Base-by-base conservation (phyloP, 2,329 filamentous ascomycete species). In the Tolypocladium ovalisporum region DNA sequence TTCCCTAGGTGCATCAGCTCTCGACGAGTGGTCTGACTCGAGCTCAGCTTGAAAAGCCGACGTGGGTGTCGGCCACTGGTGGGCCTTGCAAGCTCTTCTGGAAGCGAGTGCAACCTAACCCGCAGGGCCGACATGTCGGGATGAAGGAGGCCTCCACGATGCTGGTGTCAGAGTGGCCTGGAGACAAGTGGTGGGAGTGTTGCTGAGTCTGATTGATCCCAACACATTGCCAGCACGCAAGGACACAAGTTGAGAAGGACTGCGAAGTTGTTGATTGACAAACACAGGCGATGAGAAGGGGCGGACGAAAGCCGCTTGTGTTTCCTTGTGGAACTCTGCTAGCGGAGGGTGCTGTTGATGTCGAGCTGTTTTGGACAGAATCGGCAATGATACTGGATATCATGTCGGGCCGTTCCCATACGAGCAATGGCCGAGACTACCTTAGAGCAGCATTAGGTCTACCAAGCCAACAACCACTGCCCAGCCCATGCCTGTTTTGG, bases 1-100 rank as follows among this genome's bases (percentile, higher is more conserved):
- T 69, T 6, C 24, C 62, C 61, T 56, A 55, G 37, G 37, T 4
- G 12, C 29, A 13, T 7, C 19, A 35, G 29, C 4, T 4, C 10
- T 34, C 19, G 29, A 52, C 19, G 2, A 12, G 29, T 34, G 47
- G 13, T 2, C 13, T n/a, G 19, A 17, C 22, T 51, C 17, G 17
- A 22, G 10, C 12, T 35, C 13, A 13, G 19, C 4, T 34, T 34
- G 5, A n/a, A n/a, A 34, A 2, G 10, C 42, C 17, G n/a, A 8
- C 15, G 1, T 19, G 10, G 24, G 44, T 4, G 7, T 32, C 27
- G 3, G 15, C 15, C 44, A 19, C 27, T 2, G 17, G 24, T 7
- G 27, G 44, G n/a, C 4, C 10, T 29, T 19, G 44, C 15, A 19
- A 19, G 27, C 13, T 32, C 27, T 47, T 15, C 32, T 49, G 44